Evolutionary conservation across 1,284 basidiomycete species (phyloP).

Genomic region (Trichosporon coremiiforme): DNA sequence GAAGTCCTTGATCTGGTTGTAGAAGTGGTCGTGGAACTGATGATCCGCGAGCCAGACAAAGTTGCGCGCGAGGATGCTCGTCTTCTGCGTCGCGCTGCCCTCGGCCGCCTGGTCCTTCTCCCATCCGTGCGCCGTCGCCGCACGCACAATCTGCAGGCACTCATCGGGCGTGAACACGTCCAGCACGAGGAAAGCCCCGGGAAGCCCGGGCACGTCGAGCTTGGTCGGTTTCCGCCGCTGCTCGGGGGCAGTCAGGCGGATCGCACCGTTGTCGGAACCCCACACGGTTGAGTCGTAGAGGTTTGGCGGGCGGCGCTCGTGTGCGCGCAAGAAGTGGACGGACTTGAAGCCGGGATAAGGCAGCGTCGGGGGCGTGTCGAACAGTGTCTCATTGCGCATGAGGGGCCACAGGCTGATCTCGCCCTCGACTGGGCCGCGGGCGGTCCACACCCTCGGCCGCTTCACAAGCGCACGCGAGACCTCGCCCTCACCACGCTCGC

Average conservation of each 20-base stretch:
- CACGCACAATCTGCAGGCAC: slow-evolving; percentile 59
- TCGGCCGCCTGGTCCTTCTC: slow-evolving; percentile 61
- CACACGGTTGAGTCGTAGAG: slow-evolving; percentile 61
- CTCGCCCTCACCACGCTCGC: slow-evolving; percentile 31
- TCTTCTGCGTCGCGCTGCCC: slow-evolving; percentile 57
- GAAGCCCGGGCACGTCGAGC: slow-evolving; percentile 57
- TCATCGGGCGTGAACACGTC: slow-evolving; percentile 60
- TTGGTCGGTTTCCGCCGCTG: slow-evolving; percentile 33
- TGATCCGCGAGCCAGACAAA: slow-evolving; percentile 64
- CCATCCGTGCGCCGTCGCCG: slow-evolving; percentile 60
- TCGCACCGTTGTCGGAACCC: slow-evolving; percentile 56
- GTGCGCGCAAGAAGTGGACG: slow-evolving; percentile 55
- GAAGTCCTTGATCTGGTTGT: slow-evolving; percentile 57
- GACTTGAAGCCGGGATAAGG: slow-evolving; percentile 43
- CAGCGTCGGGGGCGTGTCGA: slow-evolving; percentile 33
- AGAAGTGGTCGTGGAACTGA: slow-evolving; percentile 58
- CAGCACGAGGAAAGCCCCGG: slow-evolving; percentile 60
- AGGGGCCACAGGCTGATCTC: slow-evolving; percentile 51
- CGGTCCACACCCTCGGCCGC: slow-evolving; percentile 42
- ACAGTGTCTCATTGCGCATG: slow-evolving; percentile 40
- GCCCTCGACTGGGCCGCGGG: slow-evolving; percentile 38
- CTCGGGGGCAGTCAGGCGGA: slow-evolving; percentile 55
- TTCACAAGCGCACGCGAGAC: slow-evolving; percentile 31
- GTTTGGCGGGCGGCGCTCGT: slow-evolving; percentile 59
- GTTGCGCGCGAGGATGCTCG: slow-evolving; percentile 61